Conservation (phyloP, 768 basidiomycete species). For the Mycena belliarum region DNA sequence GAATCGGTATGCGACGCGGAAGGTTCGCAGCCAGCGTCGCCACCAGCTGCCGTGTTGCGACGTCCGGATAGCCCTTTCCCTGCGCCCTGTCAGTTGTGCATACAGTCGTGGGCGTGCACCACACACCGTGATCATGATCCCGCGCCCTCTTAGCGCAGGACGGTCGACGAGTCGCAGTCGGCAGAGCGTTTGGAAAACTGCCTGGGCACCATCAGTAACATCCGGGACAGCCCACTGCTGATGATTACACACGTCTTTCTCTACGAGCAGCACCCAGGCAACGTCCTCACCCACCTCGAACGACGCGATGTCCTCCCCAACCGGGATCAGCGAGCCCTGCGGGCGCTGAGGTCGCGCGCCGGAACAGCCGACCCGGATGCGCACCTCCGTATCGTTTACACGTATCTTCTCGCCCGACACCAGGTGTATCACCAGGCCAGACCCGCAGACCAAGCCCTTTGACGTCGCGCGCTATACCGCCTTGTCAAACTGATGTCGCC, state of each 20-base stretch:
- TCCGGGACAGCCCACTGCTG: background rate
- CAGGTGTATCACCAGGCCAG: slow-evolving; percentile 59
- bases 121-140: slow-evolving; percentile 76
- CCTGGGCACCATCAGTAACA: slow-evolving; percentile 46
- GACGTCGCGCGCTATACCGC: slow-evolving; percentile 73
- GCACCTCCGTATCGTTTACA: slow-evolving; percentile 52
- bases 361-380: no score
- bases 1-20: slow-evolving; percentile 66
- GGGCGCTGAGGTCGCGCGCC: background rate
- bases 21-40: slow-evolving; percentile 69
- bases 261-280: slow-evolving; percentile 83
- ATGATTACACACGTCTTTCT: slow-evolving; percentile 85
- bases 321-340: slow-evolving; percentile 69
- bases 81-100: slow-evolving; percentile 31
- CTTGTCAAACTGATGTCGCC: background rate
- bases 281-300: slow-evolving; percentile 58
- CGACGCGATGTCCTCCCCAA: slow-evolving; percentile 65
- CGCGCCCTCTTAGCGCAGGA: slow-evolving; percentile 55
- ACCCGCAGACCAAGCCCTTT: slow-evolving; percentile 84
- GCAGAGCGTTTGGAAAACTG: slow-evolving; percentile 90
- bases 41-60: slow-evolving; percentile 86
- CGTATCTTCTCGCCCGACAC: slow-evolving; percentile 51
- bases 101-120: background rate
- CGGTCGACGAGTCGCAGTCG: slow-evolving; percentile 52
- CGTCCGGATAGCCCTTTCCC: slow-evolving; percentile 98